Evolutionary conservation across 1,284 basidiomycete species (phyloP), one percentile per base, ranked within the genome.

Genomic region (Stygiomarasmius scandens): DNA sequence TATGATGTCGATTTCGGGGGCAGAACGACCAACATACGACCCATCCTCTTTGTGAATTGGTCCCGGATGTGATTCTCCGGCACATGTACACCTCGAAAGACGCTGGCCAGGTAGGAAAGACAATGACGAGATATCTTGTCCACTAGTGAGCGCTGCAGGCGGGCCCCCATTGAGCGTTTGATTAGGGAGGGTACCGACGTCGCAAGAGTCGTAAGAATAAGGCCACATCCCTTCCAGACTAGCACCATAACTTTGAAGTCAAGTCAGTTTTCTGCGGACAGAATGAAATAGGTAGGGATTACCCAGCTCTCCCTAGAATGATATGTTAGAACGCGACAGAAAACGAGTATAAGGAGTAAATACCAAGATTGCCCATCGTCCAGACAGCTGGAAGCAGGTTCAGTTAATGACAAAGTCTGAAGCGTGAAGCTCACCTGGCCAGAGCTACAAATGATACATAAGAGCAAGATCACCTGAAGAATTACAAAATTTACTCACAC

Each of bases 331-430:
- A 34, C 24, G 36, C 8, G 32, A 20, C 22, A 9, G 14, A 22
- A 44, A 34, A 34, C 3, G 3, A 52, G 3, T 10, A n/a, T 2
- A 19, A 59, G 1, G 87, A 88, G 4, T 87, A 81, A 43, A 87
- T 74, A 2, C 86, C 89, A 3, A 91, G 76, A 66, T 91, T 91
- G 20, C 89, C 89, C 83, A 92, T 86, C 16, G 84, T 85, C 89
- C 89, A 92, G 1, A 62, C 34, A 14, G 58, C 61, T 32, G 80
- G 80, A 80, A 81, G 22, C 27, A n/a, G 9, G 10, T 14, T 5
- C 4, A 32, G 25, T 16, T 16, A 14, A 14, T 20, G 27, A 23
- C 46, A n/a, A 16, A 14, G 8, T 24, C 3, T 47, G 27, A 47
- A n/a, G n/a, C n/a, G n/a, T 4, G 4, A 47, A 24, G 22, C 38